These are phyloP conservation scores for Poa annua DNA, from an alignment of 176 grass and related monocot species.

Conservation along the genomic window DNA sequence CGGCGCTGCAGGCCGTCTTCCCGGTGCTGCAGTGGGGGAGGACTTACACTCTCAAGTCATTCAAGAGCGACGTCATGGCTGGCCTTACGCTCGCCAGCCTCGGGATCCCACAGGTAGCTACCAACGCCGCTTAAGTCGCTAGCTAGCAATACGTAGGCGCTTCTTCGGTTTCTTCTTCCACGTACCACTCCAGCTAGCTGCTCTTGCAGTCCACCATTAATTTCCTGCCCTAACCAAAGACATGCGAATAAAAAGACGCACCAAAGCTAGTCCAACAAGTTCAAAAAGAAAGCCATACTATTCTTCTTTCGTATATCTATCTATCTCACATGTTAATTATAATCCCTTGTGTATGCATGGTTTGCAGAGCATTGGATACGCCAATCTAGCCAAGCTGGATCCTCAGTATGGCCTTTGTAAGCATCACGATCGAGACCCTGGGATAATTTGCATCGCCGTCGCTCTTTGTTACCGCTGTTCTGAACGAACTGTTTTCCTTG, in stretches of 20 bases:
- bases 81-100: slow-evolving; percentile 94
- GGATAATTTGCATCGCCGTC: background rate
- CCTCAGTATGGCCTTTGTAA: slow-evolving; percentile 98
- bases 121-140: background rate
- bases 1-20: slow-evolving; percentile 68
- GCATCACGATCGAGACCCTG: slow-evolving; percentile 22
- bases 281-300: no score
- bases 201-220: background rate
- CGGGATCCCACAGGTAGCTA: slow-evolving; percentile 79
- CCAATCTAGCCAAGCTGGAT: slow-evolving; percentile 85
- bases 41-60: slow-evolving; percentile 70
- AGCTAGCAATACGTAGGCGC: background rate
- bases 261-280: no score
- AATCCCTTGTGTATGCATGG: background rate
- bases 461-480: background rate
- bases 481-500: background rate
- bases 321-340: background rate
- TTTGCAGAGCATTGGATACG: slow-evolving; percentile 96
- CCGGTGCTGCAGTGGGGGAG: slow-evolving; percentile 88
- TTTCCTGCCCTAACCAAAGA: slow-evolving; percentile 5
- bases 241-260: background rate
- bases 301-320: no score
- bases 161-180: background rate
- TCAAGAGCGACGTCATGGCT: slow-evolving; percentile 86
- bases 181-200: background rate